Percentiles rank a stretch among this genome's conserved stretches.
Evolutionary conservation across 305 asterid species (phyloP).

Genomic region (Rubia peregrina): DNA sequence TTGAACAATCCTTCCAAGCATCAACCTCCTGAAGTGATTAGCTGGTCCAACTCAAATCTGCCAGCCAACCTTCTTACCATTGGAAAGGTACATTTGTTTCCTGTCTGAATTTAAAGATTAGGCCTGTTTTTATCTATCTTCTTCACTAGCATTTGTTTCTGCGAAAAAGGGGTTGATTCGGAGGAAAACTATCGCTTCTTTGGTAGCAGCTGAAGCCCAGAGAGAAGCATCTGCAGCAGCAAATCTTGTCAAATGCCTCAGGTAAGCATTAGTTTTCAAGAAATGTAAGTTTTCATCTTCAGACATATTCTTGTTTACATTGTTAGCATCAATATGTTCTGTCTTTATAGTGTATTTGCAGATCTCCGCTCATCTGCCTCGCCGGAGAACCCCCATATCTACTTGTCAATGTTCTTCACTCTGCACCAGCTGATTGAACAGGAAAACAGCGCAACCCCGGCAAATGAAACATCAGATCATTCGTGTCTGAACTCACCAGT

Average conservation of each 20-base stretch:
- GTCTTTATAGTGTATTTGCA: constrained; percentile 52
- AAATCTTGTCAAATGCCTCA: constrained; percentile 66
- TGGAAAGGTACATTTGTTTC: constrained; percentile 45
- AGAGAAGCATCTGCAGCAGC: constrained; percentile 71
- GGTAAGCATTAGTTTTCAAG: constrained; percentile 32
- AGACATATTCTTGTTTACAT: not conserved
- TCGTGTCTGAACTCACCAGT: constrained; percentile 25
- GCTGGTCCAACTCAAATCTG: constrained; percentile 64
- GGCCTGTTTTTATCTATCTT: not conserved
- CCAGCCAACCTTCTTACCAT: constrained; percentile 62
- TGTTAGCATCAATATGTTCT: not conserved
- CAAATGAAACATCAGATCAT: constrained; percentile 31
- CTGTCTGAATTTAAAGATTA: not conserved
- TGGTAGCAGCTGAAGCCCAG: constrained; percentile 78
- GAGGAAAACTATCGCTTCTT: constrained; percentile 61
- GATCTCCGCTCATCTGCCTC: constrained; percentile 67
- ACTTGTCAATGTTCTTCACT: constrained; percentile 59
- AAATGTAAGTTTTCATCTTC: not conserved
- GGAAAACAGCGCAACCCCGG: constrained; percentile 27
- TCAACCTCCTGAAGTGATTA: constrained; percentile 40
- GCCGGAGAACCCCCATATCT: constrained; percentile 60
- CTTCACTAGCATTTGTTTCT: constrained; percentile 2
- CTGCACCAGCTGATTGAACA: constrained; percentile 63
- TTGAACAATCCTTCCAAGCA: constrained; percentile 27
- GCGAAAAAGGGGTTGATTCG: constrained; percentile 52